Evolutionary conservation across 805 yeast genomes (phyloP), one percentile per base, ranked within the genome.

Genomic region (Hanseniaspora lachancei): DNA sequence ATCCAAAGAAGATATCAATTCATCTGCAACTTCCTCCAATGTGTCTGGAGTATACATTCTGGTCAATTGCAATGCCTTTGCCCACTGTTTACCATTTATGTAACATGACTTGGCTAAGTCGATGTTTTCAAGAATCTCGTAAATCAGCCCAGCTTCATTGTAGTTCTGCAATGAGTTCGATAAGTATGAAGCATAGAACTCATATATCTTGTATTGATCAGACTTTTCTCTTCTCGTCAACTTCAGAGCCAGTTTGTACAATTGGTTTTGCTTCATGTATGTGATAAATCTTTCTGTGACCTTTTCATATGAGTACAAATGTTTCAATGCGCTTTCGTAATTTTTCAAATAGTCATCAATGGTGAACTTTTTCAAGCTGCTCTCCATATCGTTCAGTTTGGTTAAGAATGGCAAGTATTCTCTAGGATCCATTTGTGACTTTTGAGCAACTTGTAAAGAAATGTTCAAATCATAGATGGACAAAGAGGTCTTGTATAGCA

Each of bases 351-450:
- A 74, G 50, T 86, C 84, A 66, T 93, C 97, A 61, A 93, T 85
- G 64, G 80, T 68, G 64, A 86, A 89, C 64, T 78, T 76, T 60
- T 82, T 79, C 58, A 95, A 78, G 55, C 80, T 68, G 6, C 78
- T 82, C 0, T 78, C 71, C 67, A 84, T 86, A 42, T 77, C 78
- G 61, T 86, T 84, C 54, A 93, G 72, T 49, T 81, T 76, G 64
- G 88, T 95, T 60, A 93, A 74, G 68, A 93, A 93, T 52, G 98
- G 96, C 53, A 93, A 72, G 62, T 93, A 93, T 68, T 93, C 99
- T 64, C 89, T 88, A 24, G 99, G 99, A 70, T 93, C 99, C 75
- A 84, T 89, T 68, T 91, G 97, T 0, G 97, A 89, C 64, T 89
- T 93, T 66, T 95, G 97, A 0, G 98, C 98, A 58, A 93, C 82